Evolutionary conservation across 2,329 filamentous ascomycete species (phyloP).

Genomic region (Pseudocercospora musae): DNA sequence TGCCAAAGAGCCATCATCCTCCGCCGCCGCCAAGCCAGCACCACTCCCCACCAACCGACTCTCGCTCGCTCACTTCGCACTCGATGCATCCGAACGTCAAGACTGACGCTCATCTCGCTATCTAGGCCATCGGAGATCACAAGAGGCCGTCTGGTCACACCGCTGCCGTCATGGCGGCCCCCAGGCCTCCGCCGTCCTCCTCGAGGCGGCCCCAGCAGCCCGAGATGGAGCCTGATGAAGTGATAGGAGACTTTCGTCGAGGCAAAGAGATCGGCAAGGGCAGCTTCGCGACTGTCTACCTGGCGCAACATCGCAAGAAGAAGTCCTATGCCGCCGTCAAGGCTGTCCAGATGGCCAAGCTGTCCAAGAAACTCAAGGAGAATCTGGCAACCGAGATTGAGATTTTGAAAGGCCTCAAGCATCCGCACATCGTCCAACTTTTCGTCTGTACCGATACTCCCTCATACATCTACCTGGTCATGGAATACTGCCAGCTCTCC

Average conservation of each 20-base stretch:
- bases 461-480: conserved; percentile 90
- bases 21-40: conserved; percentile 9
- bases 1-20: neutral
- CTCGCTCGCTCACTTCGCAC: conserved; percentile 1
- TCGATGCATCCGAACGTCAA: conserved; percentile 17
- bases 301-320: conserved; percentile 55
- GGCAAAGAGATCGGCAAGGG: conserved; percentile 92
- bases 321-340: conserved; percentile 90
- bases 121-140: conserved; percentile 15
- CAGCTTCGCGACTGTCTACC: conserved; percentile 93
- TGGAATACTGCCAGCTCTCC: conserved; percentile 97
- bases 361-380: conserved; percentile 94
- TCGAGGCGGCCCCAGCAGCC: conserved; percentile 36
- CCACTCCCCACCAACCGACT: conserved; percentile 9
- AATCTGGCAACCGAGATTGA: conserved; percentile 94
- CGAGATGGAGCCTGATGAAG: conserved; percentile 38
- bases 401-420: conserved; percentile 87
- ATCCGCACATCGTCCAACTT: conserved; percentile 94
- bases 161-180: conserved; percentile 30
- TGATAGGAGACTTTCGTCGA: conserved; percentile 74
- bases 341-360: conserved; percentile 82
- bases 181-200: conserved; percentile 24
- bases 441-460: conserved; percentile 88
- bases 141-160: conserved; percentile 9
- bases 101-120: conserved; percentile 9